phyloP scores from a whole-genome alignment of 2,329 filamentous ascomycete genomes.

The Nigrospora oryzae region DNA sequence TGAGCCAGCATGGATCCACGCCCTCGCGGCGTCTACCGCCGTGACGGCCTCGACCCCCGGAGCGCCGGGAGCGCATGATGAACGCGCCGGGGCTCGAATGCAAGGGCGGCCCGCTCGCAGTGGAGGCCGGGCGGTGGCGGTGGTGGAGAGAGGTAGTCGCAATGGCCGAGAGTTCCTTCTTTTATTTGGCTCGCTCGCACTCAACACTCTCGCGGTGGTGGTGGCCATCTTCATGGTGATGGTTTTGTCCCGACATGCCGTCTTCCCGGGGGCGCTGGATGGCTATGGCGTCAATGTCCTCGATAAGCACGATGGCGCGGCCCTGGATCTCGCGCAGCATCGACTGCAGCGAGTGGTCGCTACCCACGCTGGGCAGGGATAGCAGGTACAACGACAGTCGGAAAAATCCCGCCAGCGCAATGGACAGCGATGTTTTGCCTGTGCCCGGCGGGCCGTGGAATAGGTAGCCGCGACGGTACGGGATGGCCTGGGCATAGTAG shows the following conservation, averaged over 20 bases:
- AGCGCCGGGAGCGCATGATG: too few species aligned
- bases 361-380: conserved; percentile 24
- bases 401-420: conserved; percentile 26
- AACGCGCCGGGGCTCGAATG: too few species aligned
- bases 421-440: conserved; percentile 19
- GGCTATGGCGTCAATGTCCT: conserved; percentile 86
- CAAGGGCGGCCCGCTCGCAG: too few species aligned
- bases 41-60: too few species aligned
- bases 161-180: too few species aligned
- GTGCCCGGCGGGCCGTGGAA: conserved; percentile 3
- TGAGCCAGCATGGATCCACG: too few species aligned
- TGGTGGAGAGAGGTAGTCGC: too few species aligned
- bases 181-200: too few species aligned
- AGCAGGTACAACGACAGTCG: conserved; percentile 27
- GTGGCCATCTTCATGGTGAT: conserved; percentile 40
- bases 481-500: conserved; percentile 1
- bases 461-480: conserved; percentile 2
- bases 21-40: too few species aligned
- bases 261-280: conserved; percentile 45
- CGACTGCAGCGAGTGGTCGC: conserved; percentile 73
- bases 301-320: conserved; percentile 69
- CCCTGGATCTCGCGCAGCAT: conserved; percentile 76
- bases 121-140: too few species aligned
- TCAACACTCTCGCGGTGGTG: conserved; percentile 60
- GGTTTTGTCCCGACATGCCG: neutral